A percentile compares a stretch with the other conserved stretches of the same genome.
Evolutionary conservation across 352 stramenopile species (phyloP).

Genomic region (Globisporangium parvum): DNA sequence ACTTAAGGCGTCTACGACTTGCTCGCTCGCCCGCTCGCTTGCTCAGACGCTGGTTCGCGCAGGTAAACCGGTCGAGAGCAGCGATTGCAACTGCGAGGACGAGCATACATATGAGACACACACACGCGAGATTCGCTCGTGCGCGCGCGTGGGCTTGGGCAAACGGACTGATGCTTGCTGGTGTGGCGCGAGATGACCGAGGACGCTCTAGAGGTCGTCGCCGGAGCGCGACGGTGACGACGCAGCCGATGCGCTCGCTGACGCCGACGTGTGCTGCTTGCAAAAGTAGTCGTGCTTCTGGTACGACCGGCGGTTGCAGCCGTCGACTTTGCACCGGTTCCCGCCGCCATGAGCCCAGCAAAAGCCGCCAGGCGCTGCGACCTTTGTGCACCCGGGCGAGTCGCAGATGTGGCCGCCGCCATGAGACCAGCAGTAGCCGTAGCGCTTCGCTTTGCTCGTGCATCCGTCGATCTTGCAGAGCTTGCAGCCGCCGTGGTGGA

Average conservation of each 20-base stretch:
- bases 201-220: background rate
- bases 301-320: slow-evolving; percentile 66
- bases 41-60: no score
- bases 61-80: no score
- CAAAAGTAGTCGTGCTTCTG: slow-evolving; percentile 66
- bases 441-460: slow-evolving; percentile 66
- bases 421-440: slow-evolving; percentile 67
- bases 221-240: background rate
- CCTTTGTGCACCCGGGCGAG: slow-evolving; percentile 41
- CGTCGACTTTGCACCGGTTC: slow-evolving; percentile 60
- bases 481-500: slow-evolving; percentile 62
- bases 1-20: no score
- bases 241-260: background rate
- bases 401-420: slow-evolving; percentile 63
- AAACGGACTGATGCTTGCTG: no score
- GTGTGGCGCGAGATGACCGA: no score
- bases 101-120: no score
- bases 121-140: no score
- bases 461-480: slow-evolving; percentile 56
- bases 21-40: no score
- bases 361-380: slow-evolving; percentile 55
- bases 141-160: no score
- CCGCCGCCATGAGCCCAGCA: slow-evolving; percentile 69
- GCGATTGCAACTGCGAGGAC: no score
- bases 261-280: slow-evolving; percentile 40